Conservation (phyloP, 1,284 basidiomycete species). For the Ganoderma boninense region DNA sequence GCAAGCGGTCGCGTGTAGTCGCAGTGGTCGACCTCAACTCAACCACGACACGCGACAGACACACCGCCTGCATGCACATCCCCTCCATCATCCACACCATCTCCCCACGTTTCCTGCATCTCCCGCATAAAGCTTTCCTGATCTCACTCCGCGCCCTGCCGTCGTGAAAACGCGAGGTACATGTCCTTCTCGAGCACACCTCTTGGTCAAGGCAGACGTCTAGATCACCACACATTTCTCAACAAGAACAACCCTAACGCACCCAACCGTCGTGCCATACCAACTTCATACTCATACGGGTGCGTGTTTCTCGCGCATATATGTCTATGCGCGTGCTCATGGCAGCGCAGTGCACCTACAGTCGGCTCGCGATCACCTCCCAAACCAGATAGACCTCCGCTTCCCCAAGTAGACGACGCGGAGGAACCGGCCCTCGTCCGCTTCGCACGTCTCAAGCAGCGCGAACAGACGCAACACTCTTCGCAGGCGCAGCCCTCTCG, state of each 20-base stretch:
- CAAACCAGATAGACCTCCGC: conserved; percentile 47
- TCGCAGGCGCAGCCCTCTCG: conserved; percentile 46
- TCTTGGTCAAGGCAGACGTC: conserved; percentile 82
- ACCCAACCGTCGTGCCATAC: conserved; percentile 50
- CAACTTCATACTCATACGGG: conserved; percentile 76
- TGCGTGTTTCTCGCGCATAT: conserved; percentile 44
- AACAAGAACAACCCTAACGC: conserved; percentile 58
- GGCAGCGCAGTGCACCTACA: conserved; percentile 60
- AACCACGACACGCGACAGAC: conserved; percentile 35
- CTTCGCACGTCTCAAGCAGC: conserved; percentile 62
- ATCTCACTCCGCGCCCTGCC: conserved; percentile 16
- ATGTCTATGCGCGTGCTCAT: conserved; percentile 32
- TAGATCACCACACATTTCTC: conserved; percentile 80
- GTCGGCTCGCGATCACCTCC: conserved; percentile 66
- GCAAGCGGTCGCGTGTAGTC: conserved; percentile 25
- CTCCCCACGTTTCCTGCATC: conserved; percentile 11
- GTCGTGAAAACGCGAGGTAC: conserved; percentile 46
- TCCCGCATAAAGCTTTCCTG: conserved; percentile 7
- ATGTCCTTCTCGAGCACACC: conserved; percentile 88
- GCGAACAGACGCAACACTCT: conserved; percentile 52
- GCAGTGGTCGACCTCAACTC: conserved; percentile 28
- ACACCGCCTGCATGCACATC: conserved; percentile 31
- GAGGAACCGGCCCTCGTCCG: conserved; percentile 58
- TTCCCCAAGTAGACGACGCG: conserved; percentile 44
- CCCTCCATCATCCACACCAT: conserved; percentile 19